Conservation (phyloP, 805 yeast genomes). For the Alloascoidea africana region DNA sequence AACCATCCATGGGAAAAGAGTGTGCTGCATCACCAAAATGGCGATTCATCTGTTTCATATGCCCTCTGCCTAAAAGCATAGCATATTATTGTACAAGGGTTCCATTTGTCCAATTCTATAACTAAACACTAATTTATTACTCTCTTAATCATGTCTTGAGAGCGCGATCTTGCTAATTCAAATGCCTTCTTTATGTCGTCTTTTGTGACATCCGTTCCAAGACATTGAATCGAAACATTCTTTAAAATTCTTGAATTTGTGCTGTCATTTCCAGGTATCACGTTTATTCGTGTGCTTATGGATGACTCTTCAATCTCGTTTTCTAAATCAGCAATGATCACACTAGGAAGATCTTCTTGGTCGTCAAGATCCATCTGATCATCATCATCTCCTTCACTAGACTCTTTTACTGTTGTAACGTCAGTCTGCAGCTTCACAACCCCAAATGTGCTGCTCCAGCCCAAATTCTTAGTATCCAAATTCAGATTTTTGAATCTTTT, state of each 20-base stretch:
- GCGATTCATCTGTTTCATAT: too few species aligned
- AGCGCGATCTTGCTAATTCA: background rate
- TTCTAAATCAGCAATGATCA: constrained; percentile 59
- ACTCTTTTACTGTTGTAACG: constrained; percentile 22
- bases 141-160: background rate
- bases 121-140: background rate
- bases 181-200: background rate
- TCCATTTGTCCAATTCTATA: too few species aligned
- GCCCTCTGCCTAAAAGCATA: too few species aligned
- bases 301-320: constrained; percentile 72
- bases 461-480: constrained; percentile 22
- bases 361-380: constrained; percentile 18
- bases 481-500: constrained; percentile 21
- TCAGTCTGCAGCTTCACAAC: background rate
- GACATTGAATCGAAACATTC: background rate
- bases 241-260: too few species aligned
- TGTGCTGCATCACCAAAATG: too few species aligned
- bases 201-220: constrained; percentile 1
- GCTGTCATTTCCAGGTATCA: constrained; percentile 10
- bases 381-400: constrained; percentile 38
- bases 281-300: constrained; percentile 35
- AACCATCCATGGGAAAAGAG: too few species aligned
- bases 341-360: constrained; percentile 20
- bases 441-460: constrained; percentile 17
- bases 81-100: too few species aligned